Base-by-base conservation (phyloP, 1,284 basidiomycete genomes). In the Anthracocystis panici-leucophaei region DNA sequence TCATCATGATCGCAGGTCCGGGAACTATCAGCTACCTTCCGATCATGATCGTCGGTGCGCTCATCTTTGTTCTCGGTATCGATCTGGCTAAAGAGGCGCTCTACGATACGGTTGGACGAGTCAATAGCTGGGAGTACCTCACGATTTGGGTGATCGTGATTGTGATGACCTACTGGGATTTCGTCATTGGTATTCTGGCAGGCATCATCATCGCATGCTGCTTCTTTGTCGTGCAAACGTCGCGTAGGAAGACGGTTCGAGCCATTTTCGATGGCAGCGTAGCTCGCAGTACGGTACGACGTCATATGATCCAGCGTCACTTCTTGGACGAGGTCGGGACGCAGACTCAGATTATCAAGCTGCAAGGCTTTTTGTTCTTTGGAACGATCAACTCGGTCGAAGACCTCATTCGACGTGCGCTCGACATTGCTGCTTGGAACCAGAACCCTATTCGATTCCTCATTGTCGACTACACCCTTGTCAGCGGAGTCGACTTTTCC, bases 181-280 rank as follows among this genome's bases (percentile, higher is more conserved):
- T 98, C 84, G 95, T 98, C 29, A 91, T 92, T 70, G 96, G 96
- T 2, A 92, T 99, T 1, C 86, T 97, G 1, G 93, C 95, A 79
- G 97, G 96, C 12, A 93, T 97, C 81, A 87, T 96, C 62, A 90
- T 94, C 60, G 94, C 93, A 72, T 97, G 93, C 83, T 90, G 97
- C 85, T 97, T 97, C 88, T 98, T 99, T 82, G 97, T 99, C 23
- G 89, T 98, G 3, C 94, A 97, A 82, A 96, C 94, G 64, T 95
- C 98, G 65, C 89, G 95, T 4, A 46, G 82, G 3, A 81, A 78
- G 65, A 81, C 77, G 27, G 79, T 85, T 6, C 74, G 82, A 8
- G 74, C 83, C 18, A 76, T 82, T 44, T 76, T 85, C 53, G 80
- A 83, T 55, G 84, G 84, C 16, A 77, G 72, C 21, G 69, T 79